A percentile compares a stretch with the other conserved stretches of the same genome.
phyloP scores from a whole-genome alignment of 805 yeast genomes.

The Suhomyces prunicola region DNA sequence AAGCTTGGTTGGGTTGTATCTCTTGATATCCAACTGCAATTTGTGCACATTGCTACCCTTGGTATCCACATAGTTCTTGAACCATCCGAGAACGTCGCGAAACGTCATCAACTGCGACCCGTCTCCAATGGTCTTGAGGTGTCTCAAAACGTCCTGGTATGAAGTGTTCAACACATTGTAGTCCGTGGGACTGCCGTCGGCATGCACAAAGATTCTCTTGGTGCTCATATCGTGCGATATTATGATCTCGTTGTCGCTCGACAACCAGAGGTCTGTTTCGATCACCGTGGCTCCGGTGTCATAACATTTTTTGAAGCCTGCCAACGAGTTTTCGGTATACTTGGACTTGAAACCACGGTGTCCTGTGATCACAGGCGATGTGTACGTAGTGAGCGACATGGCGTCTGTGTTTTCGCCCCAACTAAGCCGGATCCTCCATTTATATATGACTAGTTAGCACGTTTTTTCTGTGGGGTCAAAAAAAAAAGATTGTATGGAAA shows the following conservation, averaged over 20 bases:
- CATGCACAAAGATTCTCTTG: constrained; percentile 34
- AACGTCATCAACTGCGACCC: constrained; percentile 34
- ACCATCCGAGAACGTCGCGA: constrained; percentile 32
- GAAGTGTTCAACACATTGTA: constrained; percentile 31
- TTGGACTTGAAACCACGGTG: constrained; percentile 44
- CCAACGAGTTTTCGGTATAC: constrained; percentile 38
- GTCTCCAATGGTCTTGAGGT: constrained; percentile 28
- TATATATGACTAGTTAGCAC: not conserved
- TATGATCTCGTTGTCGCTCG: constrained; percentile 35
- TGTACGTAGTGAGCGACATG: constrained; percentile 4
- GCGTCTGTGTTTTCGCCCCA: not conserved
- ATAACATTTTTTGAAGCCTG: constrained; percentile 36
- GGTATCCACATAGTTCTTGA: constrained; percentile 18
- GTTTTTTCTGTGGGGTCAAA: not conserved
- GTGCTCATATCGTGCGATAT: constrained; percentile 41
- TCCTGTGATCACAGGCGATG: constrained; percentile 33
- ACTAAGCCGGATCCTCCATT: not conserved
- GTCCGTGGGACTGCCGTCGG: constrained; percentile 33
- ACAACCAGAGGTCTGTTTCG: constrained; percentile 44
- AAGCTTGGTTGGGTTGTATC: constrained; percentile 35
- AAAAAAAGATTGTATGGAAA: not conserved
- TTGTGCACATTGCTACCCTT: constrained; percentile 15
- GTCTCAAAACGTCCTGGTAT: constrained; percentile 25
- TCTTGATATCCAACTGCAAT: constrained; percentile 40
- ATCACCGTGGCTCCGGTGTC: constrained; percentile 36